Percentiles rank a stretch among this genome's conserved stretches.
Conservation (phyloP, 768 basidiomycete genomes). For the Boletellus sp. region DNA sequence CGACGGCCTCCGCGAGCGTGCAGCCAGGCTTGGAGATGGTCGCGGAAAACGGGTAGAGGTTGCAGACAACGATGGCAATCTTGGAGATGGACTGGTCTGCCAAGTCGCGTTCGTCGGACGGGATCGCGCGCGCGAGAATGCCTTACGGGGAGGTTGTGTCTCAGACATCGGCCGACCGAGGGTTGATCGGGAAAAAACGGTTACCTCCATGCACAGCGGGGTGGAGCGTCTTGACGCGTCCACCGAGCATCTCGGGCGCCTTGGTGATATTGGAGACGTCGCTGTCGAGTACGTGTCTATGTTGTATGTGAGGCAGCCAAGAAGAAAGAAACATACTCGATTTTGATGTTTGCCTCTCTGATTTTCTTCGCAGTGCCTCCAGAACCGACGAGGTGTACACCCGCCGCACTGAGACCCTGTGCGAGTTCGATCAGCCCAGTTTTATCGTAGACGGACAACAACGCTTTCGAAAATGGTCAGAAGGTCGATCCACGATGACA, state of each 20-base stretch:
- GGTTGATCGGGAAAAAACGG: constrained; percentile 7
- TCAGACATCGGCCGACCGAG: constrained; percentile 1
- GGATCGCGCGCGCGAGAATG: constrained; percentile 89
- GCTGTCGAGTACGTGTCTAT: constrained; percentile 39
- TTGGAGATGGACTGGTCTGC: constrained; percentile 79
- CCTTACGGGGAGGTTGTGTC: constrained; percentile 47
- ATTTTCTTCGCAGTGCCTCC: constrained; percentile 99
- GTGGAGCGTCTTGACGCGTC: constrained; percentile 96
- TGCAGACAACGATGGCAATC: constrained; percentile 97
- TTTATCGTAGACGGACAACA: constrained; percentile 97
- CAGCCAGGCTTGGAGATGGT: constrained; percentile 87
- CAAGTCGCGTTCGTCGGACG: constrained; percentile 87
- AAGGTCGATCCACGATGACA: not conserved
- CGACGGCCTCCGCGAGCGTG: constrained; percentile 88
- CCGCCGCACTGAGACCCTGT: constrained; percentile 71
- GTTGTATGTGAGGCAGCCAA: not conserved
- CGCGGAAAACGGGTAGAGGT: constrained; percentile 93
- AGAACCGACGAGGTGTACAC: constrained; percentile 87
- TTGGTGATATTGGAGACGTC: constrained; percentile 98
- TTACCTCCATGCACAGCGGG: constrained; percentile 96
- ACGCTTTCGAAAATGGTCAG: constrained; percentile 45
- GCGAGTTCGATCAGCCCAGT: constrained; percentile 85
- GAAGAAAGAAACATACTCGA: constrained; percentile 64
- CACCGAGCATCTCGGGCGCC: constrained; percentile 98
- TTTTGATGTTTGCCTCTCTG: constrained; percentile 85